phyloP scores from a whole-genome alignment of 345 rosid genomes.

The Boechera retrofracta region DNA sequence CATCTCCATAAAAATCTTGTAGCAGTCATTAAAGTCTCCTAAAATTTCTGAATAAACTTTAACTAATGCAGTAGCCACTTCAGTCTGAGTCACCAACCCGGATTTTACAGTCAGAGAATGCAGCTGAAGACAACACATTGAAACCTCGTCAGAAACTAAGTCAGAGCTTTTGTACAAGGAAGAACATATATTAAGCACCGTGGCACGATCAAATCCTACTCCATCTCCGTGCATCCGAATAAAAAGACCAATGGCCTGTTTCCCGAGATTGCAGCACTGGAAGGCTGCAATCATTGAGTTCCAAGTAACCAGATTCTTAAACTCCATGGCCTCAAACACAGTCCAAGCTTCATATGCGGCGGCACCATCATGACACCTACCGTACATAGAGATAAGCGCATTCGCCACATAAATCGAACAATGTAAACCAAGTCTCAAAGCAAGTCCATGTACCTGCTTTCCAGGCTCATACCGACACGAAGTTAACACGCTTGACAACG shows the following conservation, averaged over 20 bases:
- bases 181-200: conserved; percentile 69
- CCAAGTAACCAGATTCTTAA: conserved; percentile 68
- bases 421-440: conserved; percentile 63
- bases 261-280: conserved; percentile 53
- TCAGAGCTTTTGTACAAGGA: conserved; percentile 55
- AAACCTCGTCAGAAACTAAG: conserved; percentile 45
- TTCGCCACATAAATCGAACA: conserved; percentile 63
- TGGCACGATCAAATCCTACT: conserved; percentile 71
- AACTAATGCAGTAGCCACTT: conserved; percentile 73
- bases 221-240: conserved; percentile 57
- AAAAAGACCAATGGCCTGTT: conserved; percentile 55
- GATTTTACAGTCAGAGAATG: conserved; percentile 64
- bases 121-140: conserved; percentile 60
- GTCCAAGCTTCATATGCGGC: conserved; percentile 61
- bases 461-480: conserved; percentile 59
- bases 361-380: conserved; percentile 44
- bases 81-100: conserved; percentile 59
- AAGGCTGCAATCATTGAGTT: conserved; percentile 84
- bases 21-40: conserved; percentile 60
- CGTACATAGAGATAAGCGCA: conserved; percentile 74
- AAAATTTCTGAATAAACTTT: conserved; percentile 77
- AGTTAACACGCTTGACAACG: conserved; percentile 69
- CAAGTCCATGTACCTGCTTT: conserved; percentile 72
- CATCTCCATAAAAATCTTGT: conserved; percentile 65
- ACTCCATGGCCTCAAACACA: conserved; percentile 59